Base-by-base conservation (phyloP, 163 green algal species). In the Scenedesmus sp. region DNA sequence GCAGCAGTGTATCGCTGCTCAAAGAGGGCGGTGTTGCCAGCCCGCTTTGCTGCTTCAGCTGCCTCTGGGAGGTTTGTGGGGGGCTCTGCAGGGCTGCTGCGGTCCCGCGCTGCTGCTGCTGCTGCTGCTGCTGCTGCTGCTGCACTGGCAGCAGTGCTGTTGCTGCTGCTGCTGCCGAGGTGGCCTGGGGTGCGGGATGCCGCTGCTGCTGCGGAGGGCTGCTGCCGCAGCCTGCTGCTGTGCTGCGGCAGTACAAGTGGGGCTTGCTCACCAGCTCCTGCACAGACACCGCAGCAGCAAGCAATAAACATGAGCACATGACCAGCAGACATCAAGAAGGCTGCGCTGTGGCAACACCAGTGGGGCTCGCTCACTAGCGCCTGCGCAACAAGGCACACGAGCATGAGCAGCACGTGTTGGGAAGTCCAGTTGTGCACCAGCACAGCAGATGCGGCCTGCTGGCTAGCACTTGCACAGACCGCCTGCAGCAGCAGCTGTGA, bases 11-110 rank as follows among this genome's bases (percentile, higher is more conserved):
- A 84, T 2, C 59, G 82, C 64, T 83, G 60, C 46, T 85, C 82
- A 76, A 92, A 92, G n/a, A 92, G 66, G 18, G 89, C 89, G 34
- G 34, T 84, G 82, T 92, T 92, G 52, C 82, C 82, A 8, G 64
- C 62, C n/a, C 86, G 46, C 82, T 92, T 92, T 34, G 81, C 64
- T 46, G n/a, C 16, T 56, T 92, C 89, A 16, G 89, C 89, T 55
- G 81, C 89, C 57, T 77, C 64, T 55, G 89, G 89, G 26, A 89
- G 81, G 66, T 86, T 73, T 8, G 10, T 12, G 5, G 10, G 56
- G 3, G n/a, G 52, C 23, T 76, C 12, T 46, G 54, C 62, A 23
- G 26, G 18, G n/a, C n/a, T 62, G 34, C 79, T 56, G 67, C 81
- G 56, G 81, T 59, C 54, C n/a, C 54, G 15, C 26, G 57, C 87